Base-by-base conservation (phyloP, 148 eudicot species). In the Persicaria tinctoria region DNA sequence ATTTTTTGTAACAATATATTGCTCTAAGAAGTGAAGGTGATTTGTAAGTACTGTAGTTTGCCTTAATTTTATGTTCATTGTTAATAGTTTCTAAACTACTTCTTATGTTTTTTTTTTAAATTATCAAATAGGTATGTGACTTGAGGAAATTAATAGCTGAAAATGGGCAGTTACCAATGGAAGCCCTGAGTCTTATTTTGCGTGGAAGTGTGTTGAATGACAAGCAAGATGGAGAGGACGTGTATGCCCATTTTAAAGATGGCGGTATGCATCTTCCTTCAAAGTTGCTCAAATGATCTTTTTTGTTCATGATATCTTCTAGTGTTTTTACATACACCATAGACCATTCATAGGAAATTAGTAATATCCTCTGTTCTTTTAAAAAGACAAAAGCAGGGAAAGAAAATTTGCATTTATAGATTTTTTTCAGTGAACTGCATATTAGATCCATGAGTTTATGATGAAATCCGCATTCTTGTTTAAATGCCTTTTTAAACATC, bases 181-280 rank as follows among this genome's bases (percentile, higher is more conserved):
- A 88, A 44, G 84, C 80, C 57, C 79, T 93, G 83, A 91, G 84
- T 81, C 93, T 93, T 77, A 83, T 93, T 79, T 83, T 77, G 16
- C 82, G 78, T 47, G 98, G 98, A 51, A 88, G 79, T 70, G 92
- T 92, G 68, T 82, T 93, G 86, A 85, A 80, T 76, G 98, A 91
- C 81, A 83, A 77, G 79, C 78, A 81, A 76, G 76, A 81, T 72
- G 87, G 87, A 73, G 84, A 85, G 49, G 92, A 87, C 73, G 64
- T 75, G 53, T 63, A 47, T 27, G 59, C 89, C 78, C 81, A 82
- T 73, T 88, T 93, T 27, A 82, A 80, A 66, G 82, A 88, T 77
- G 92, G 92, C 76, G 98, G 98, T 93, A 81, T 71, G 57, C 70
- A 51, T 86, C 71, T 79, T 72, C 23, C 64, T 82, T 72, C 55